phyloP scores from a whole-genome alignment of 495 filamentous ascomycete species.

The Neurospora intermedia region DNA sequence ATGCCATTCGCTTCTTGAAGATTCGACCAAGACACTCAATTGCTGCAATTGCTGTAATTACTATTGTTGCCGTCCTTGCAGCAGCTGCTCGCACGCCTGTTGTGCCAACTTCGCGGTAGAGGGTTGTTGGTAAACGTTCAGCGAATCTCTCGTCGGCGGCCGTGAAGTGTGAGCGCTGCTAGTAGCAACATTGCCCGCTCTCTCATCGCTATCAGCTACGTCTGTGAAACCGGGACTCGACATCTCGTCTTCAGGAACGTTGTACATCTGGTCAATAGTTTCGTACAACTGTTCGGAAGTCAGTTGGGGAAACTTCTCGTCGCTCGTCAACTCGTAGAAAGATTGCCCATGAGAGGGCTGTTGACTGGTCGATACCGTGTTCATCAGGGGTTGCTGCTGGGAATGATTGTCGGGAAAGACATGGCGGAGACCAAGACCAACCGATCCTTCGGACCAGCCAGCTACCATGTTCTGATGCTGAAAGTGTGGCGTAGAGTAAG shows the following conservation, averaged over 20 bases:
- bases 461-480: conserved; percentile 8
- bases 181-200: not conserved
- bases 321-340: conserved; percentile 10
- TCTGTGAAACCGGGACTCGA: not conserved
- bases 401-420: not conserved
- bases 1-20: not conserved
- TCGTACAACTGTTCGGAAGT: conserved; percentile 31
- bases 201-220: not conserved
- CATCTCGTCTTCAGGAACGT: not conserved
- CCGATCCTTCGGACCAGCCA: conserved; percentile 13
- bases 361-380: not conserved
- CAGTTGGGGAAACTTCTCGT: conserved; percentile 11
- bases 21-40: not conserved
- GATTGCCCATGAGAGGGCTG: not conserved
- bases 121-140: not conserved
- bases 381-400: not conserved
- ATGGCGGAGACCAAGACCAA: not conserved
- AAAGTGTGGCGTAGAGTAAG: not conserved
- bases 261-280: conserved; percentile 30
- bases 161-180: not conserved
- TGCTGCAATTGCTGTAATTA: not conserved
- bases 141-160: not conserved
- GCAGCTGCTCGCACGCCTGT: not conserved
- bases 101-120: not conserved
- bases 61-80: not conserved